Base-by-base conservation (phyloP, 352 stramenopile species). In the Phytophthora palmivora region DNA sequence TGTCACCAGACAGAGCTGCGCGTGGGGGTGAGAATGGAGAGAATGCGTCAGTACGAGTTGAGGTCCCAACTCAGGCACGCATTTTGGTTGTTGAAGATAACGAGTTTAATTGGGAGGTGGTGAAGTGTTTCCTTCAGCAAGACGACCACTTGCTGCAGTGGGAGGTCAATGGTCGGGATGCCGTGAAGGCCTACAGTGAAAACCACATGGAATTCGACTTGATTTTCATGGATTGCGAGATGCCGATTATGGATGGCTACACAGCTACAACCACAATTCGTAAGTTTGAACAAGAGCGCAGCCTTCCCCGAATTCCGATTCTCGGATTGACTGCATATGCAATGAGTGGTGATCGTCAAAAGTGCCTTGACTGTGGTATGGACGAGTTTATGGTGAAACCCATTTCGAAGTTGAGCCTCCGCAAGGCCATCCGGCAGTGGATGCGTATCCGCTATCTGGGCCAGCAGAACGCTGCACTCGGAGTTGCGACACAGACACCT, bases 241-340 rank as follows among this genome's bases (percentile, higher is more conserved):
- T 90, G 81, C 81, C 81, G 9, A 74, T 89, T n/a, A 90, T 90
- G 81, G 79, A 90, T 39, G 81, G 81, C 1, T 90, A 90, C 58
- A 70, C 75, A n/a, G 81, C 81, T 30, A 87, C 81, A 2, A 49
- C 48, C 8, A 63, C 57, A 26, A 87, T 89, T 42, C 78, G 80
- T 2, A 53, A 89, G 22, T 87, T 78, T 50, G 80, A 87, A 36
- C 34, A 54, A 4, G 67, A 84, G 21, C 68, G 77, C 26, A 58
- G 73, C 19, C 68, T 88, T 32, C 54, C 74, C 2, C 79, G 74
- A 4, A 85, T 89, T 16, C 79, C 79, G 15, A 82, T 89, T 58
- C 66, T 89, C 4, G 79, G 78, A 1, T 44, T 89, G 14, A 89
- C 79, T 15, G 79, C 79, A 37, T 87, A 87, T 18, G 79, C 79